phyloP scores from a whole-genome alignment of 805 yeast species.

The Kodamaea jinghongensis region DNA sequence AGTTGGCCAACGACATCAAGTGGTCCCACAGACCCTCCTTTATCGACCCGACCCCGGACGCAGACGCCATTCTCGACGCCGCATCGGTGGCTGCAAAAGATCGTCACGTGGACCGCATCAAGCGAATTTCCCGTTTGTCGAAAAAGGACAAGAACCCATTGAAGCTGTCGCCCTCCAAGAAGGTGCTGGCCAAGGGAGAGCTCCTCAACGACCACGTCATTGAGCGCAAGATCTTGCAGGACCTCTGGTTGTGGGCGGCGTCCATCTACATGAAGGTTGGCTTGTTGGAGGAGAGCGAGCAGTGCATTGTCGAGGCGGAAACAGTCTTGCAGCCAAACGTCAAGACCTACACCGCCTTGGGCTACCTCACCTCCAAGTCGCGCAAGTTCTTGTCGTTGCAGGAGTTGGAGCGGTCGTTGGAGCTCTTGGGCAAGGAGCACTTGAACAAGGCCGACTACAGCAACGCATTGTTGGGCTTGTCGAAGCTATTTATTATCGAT shows the following conservation, averaged over 20 bases:
- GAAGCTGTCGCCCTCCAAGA: conserved; percentile 6
- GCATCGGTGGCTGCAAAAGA: conserved; percentile 8
- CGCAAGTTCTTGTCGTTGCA: conserved; percentile 51
- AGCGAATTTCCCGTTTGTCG: conserved; percentile 15
- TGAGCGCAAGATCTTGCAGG: conserved; percentile 48
- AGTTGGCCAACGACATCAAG: conserved; percentile 37
- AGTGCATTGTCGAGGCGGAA: conserved; percentile 72
- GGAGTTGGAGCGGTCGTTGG: conserved; percentile 64
- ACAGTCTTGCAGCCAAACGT: conserved; percentile 43
- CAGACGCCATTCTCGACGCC: conserved; percentile 8
- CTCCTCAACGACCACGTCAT: conserved; percentile 5
- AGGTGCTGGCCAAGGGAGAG: neutral
- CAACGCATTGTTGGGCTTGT: conserved; percentile 53
- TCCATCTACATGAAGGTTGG: conserved; percentile 59
- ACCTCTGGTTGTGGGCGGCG: conserved; percentile 74
- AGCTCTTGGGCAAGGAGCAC: conserved; percentile 26
- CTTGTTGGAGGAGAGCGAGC: conserved; percentile 58
- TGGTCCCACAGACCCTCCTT: conserved; percentile 11
- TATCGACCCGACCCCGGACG: conserved; percentile 10
- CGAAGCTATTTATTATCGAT: conserved; percentile 47
- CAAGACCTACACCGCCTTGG: conserved; percentile 50
- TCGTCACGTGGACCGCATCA: conserved; percentile 20
- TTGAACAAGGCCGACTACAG: conserved; percentile 39
- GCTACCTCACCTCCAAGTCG: conserved; percentile 42
- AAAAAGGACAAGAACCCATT: conserved; percentile 8